A percentile compares a stretch with the other conserved stretches of the same genome.
Conservation (phyloP, 176 grass and related monocot species). For the Triticum urartu region DNA sequence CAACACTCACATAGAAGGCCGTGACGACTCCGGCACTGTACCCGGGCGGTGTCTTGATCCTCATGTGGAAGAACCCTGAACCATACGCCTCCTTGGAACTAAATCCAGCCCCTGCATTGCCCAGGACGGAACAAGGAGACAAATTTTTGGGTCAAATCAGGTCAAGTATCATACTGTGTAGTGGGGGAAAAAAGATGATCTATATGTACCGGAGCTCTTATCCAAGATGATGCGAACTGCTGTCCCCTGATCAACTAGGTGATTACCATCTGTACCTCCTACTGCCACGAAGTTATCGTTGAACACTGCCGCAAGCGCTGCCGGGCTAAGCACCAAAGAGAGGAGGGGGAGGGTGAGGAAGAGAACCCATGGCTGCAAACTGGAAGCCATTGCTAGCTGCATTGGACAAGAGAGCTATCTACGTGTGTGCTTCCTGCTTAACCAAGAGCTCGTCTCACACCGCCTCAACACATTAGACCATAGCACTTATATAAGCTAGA, state of each 20-base stretch:
- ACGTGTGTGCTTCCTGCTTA: background rate
- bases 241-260: conserved; percentile 36
- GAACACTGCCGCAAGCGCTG: conserved; percentile 21
- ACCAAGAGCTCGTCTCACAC: no score
- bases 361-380: background rate
- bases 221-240: conserved; percentile 54
- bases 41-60: conserved; percentile 53
- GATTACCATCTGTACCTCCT: conserved; percentile 44
- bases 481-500: background rate
- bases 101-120: conserved; percentile 37
- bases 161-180: no score
- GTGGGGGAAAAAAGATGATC: background rate
- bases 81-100: conserved; percentile 48
- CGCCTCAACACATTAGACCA: background rate
- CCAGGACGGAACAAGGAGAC: background rate
- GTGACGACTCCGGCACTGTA: conserved; percentile 69
- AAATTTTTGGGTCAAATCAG: background rate
- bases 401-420: background rate
- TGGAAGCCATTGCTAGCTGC: background rate
- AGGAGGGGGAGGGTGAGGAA: background rate
- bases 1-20: background rate
- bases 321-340: background rate
- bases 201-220: conserved; percentile 43
- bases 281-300: conserved; percentile 48
- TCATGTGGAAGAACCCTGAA: conserved; percentile 66